Conservation (phyloP, 371 early-diverging fungal species). For the Cladochytrium tenue region DNA sequence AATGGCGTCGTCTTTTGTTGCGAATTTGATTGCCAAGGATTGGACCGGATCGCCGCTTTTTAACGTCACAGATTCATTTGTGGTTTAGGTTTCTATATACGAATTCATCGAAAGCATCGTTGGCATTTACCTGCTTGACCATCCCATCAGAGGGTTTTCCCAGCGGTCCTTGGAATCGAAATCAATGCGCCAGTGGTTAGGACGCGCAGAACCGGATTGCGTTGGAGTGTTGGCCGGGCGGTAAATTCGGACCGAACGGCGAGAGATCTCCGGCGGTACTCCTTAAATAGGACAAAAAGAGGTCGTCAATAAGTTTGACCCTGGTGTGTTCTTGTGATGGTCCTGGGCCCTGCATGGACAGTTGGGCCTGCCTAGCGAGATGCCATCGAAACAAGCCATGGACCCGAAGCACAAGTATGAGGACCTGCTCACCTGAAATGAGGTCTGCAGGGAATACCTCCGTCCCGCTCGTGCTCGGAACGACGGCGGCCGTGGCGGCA, state of each 20-base stretch:
- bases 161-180: conserved; percentile 86
- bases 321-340: too few species aligned
- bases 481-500: not conserved
- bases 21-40: conserved; percentile 82
- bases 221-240: conserved; percentile 81
- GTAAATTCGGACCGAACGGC: conserved; percentile 84
- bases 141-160: conserved; percentile 93
- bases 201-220: conserved; percentile 79
- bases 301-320: too few species aligned
- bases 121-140: conserved; percentile 93
- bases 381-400: not conserved
- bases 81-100: conserved; percentile 1
- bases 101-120: too few species aligned
- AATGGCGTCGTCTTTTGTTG: conserved; percentile 84
- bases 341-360: too few species aligned
- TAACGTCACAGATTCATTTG: conserved; percentile 1
- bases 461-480: not conserved
- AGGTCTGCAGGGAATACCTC: not conserved
- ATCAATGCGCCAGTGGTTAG: conserved; percentile 84
- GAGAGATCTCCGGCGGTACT: conserved; percentile 39
- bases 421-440: not conserved
- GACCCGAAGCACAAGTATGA: not conserved
- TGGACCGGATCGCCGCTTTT: conserved; percentile 80
- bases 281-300: too few species aligned
- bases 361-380: not conserved